Conservation (phyloP, 163 green algal species). For the Chlamydomonas reinhardtii region DNA sequence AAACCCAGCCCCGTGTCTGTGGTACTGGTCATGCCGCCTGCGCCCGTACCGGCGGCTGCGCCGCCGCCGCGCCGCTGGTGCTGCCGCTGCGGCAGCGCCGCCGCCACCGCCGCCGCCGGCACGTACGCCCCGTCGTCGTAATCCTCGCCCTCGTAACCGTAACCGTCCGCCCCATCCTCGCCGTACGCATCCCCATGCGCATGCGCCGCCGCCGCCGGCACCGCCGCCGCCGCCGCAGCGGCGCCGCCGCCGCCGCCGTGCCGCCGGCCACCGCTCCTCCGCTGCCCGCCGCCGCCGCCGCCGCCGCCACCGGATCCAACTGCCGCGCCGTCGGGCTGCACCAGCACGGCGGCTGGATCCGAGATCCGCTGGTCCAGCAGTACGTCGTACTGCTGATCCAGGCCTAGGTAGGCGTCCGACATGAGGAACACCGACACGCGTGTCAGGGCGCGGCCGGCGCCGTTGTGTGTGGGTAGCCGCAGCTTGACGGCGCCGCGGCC, state of each 20-base stretch:
- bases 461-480: constrained; percentile 61
- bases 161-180: not conserved
- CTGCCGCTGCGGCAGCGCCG: not conserved
- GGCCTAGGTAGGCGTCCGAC: constrained; percentile 89
- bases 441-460: constrained; percentile 49
- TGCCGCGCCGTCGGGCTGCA: not conserved
- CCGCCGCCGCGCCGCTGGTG: not conserved
- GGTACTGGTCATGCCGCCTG: not conserved
- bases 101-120: too few species aligned
- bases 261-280: not conserved
- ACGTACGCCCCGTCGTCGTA: not conserved
- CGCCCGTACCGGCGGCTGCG: too few species aligned
- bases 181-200: not conserved
- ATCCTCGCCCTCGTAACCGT: not conserved
- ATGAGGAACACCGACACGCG: constrained; percentile 76
- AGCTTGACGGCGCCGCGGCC: constrained; percentile 63
- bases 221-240: not conserved
- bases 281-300: not conserved
- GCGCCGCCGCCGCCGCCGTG: not conserved
- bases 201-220: not conserved
- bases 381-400: constrained; percentile 85
- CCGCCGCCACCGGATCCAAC: not conserved
- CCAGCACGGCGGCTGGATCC: not conserved
- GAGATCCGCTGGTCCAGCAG: constrained; percentile 47
- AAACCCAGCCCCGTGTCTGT: not conserved